phyloP scores from a whole-genome alignment of 2,329 filamentous ascomycete species.

The Drechslerella coelobrocha region DNA sequence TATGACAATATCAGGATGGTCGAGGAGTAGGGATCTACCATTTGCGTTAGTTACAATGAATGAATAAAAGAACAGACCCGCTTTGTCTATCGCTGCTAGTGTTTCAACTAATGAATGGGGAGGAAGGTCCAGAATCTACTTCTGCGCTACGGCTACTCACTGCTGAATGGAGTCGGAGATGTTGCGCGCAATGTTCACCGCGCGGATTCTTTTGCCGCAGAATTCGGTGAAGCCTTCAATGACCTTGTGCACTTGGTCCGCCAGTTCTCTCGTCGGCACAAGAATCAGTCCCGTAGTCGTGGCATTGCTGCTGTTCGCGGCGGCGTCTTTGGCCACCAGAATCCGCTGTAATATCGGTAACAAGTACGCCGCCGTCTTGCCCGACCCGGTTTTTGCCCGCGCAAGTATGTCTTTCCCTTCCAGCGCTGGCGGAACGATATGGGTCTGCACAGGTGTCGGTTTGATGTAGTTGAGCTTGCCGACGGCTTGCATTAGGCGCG shows the following conservation, averaged over 20 bases:
- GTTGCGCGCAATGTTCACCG: conserved; percentile 87
- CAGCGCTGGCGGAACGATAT: conserved; percentile 85
- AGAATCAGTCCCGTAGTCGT: conserved; percentile 80
- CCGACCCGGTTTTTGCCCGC: conserved; percentile 91
- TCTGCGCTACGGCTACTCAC: conserved; percentile 28
- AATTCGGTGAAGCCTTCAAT: conserved; percentile 79
- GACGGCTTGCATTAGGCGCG: conserved; percentile 83
- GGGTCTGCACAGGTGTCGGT: conserved; percentile 86
- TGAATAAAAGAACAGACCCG: neutral
- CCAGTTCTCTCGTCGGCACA: conserved; percentile 91
- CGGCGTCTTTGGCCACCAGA: conserved; percentile 75
- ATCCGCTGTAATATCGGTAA: conserved; percentile 86
- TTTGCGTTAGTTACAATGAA: neutral
- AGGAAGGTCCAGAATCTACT: too few species aligned
- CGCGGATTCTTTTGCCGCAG: conserved; percentile 81
- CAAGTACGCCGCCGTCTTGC: conserved; percentile 96
- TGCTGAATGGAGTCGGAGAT: conserved; percentile 84
- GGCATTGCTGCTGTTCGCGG: conserved; percentile 54
- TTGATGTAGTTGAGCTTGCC: conserved; percentile 81
- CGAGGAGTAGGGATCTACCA: conserved; percentile 75
- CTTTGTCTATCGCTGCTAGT: neutral
- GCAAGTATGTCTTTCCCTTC: conserved; percentile 86
- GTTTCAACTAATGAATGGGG: too few species aligned
- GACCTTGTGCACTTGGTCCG: conserved; percentile 83
- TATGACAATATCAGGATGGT: conserved; percentile 85